phyloP scores from a whole-genome alignment of 1,284 basidiomycete genomes.

The Schizopora paradoxa region DNA sequence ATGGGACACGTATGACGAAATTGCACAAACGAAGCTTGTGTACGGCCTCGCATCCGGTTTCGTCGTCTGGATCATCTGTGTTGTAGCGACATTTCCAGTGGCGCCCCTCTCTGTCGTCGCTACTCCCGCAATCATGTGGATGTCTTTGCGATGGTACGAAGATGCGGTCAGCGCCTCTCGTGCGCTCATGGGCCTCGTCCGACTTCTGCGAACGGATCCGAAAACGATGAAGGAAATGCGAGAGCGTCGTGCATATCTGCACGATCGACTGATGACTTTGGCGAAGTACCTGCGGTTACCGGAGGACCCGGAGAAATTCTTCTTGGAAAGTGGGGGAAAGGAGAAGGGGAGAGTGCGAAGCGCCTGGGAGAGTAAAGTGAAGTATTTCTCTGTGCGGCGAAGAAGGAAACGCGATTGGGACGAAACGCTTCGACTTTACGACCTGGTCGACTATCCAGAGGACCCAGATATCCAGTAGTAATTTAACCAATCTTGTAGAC shows the following conservation, averaged over 20 bases:
- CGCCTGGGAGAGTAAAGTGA: conserved; percentile 58
- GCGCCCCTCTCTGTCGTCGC: conserved; percentile 47
- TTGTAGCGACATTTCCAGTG: conserved; percentile 57
- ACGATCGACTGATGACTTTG: conserved; percentile 57
- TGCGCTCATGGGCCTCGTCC: conserved; percentile 56
- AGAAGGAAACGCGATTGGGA: conserved; percentile 85
- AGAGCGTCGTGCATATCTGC: conserved; percentile 48
- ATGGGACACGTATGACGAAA: conserved; percentile 81
- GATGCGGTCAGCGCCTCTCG: conserved; percentile 74
- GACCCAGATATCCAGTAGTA: no score
- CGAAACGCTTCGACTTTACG: conserved; percentile 73
- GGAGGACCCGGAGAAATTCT: conserved; percentile 59
- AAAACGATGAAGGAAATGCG: conserved; percentile 47
- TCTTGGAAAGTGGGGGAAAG: conserved; percentile 46
- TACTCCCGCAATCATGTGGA: conserved; percentile 78
- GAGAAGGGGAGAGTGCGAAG: conserved; percentile 67
- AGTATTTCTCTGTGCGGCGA: conserved; percentile 74
- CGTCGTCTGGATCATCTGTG: conserved; percentile 51
- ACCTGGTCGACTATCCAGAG: conserved; percentile 69
- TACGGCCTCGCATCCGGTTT: conserved; percentile 72
- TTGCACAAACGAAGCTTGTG: conserved; percentile 83
- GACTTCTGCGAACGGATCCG: conserved; percentile 62
- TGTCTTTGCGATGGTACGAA: conserved; percentile 80
- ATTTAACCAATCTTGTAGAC: no score
- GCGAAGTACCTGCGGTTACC: conserved; percentile 63